These are phyloP conservation scores for Kregervanrija pseudodelftensis DNA, from an alignment of 805 yeast genomes.

Conservation along the genomic window DNA sequence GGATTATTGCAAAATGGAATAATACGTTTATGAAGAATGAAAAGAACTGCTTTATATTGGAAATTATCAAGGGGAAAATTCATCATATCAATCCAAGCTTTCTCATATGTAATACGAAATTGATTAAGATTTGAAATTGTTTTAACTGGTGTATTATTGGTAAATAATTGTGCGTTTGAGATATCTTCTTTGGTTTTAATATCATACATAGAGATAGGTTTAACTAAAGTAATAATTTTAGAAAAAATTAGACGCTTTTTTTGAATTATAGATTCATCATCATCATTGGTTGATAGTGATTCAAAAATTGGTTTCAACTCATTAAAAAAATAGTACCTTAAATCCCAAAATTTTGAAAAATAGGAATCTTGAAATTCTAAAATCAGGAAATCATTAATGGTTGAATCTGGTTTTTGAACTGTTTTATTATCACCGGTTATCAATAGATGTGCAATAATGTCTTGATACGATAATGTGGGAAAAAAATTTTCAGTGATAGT, in stretches of 20 bases:
- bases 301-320: slow-evolving; percentile 29
- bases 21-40: slow-evolving; percentile 73
- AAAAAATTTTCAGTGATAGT: slow-evolving; percentile 49
- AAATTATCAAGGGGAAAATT: slow-evolving; percentile 27
- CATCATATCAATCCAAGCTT: slow-evolving; percentile 54
- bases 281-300: background rate
- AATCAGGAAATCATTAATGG: slow-evolving; percentile 31
- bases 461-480: slow-evolving; percentile 47
- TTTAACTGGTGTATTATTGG: slow-evolving; percentile 39
- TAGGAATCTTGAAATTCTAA: slow-evolving; percentile 50
- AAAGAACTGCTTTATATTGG: slow-evolving; percentile 65
- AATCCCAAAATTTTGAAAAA: slow-evolving; percentile 60
- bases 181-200: slow-evolving; percentile 29
- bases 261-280: slow-evolving; percentile 14
- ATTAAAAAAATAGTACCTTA: slow-evolving; percentile 66
- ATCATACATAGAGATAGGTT: slow-evolving; percentile 24
- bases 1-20: slow-evolving; percentile 79
- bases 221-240: slow-evolving; percentile 34
- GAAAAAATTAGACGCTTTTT: slow-evolving; percentile 26
- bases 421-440: slow-evolving; percentile 30
- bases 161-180: slow-evolving; percentile 18
- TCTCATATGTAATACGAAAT: slow-evolving; percentile 64
- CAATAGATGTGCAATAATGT: slow-evolving; percentile 29
- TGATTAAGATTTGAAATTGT: slow-evolving; percentile 25
- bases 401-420: slow-evolving; percentile 37